phyloP scores from a whole-genome alignment of 1,284 basidiomycete species.

The Clitocybe nebularis region DNA sequence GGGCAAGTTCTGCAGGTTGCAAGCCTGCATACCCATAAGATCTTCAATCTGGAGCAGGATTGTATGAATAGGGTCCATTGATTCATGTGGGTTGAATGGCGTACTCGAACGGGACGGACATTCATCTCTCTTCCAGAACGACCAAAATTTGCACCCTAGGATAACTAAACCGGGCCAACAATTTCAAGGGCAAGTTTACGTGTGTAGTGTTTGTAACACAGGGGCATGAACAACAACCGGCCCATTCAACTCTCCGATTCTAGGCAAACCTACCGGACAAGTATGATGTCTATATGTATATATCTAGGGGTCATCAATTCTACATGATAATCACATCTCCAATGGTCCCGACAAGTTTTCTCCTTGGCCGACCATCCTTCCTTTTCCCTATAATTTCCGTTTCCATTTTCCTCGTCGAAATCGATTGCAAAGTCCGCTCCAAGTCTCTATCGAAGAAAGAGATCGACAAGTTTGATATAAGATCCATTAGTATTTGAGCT shows the following conservation, averaged over 20 bases:
- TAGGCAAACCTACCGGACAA: too few species aligned
- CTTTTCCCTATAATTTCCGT: conserved; percentile 36
- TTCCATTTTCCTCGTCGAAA: conserved; percentile 40
- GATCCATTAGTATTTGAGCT: conserved; percentile 36
- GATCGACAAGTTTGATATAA: conserved; percentile 39
- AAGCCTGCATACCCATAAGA: conserved; percentile 83
- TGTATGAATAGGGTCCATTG: neutral
- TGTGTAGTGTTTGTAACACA: neutral
- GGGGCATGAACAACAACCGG: neutral
- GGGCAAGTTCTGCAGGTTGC: conserved; percentile 90
- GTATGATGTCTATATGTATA: neutral
- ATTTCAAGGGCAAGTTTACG: neutral
- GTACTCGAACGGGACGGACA: conserved; percentile 53
- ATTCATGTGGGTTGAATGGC: conserved; percentile 14
- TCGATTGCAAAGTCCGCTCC: conserved; percentile 25
- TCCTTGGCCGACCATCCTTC: conserved; percentile 41
- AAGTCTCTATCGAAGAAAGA: conserved; percentile 45
- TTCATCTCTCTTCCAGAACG: conserved; percentile 41
- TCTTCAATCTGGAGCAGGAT: conserved; percentile 37
- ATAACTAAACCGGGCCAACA: neutral
- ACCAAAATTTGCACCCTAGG: too few species aligned
- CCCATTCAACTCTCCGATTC: too few species aligned
- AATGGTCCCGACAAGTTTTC: conserved; percentile 42
- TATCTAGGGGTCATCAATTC: too few species aligned
- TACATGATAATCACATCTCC: conserved; percentile 49